Evolutionary conservation across 331 rosid genomes (phyloP).

Genomic region (Malus hybrid): DNA sequence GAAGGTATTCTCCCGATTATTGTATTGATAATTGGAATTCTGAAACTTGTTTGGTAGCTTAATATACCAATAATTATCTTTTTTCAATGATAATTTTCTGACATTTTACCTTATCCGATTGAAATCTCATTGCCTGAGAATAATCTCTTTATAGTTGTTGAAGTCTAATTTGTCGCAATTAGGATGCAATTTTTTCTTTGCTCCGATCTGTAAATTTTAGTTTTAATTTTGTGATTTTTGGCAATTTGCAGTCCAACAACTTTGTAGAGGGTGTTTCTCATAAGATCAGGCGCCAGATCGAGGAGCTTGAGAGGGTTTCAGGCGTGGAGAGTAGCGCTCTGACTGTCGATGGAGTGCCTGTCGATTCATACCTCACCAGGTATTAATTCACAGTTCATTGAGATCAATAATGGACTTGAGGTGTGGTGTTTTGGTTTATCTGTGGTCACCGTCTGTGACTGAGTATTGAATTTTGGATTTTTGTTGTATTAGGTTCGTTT

Average conservation of each 20-base stretch:
- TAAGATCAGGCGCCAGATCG: conserved; percentile 93
- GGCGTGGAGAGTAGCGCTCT: conserved; percentile 48
- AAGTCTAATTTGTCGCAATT: neutral
- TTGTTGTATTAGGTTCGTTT: conserved; percentile 56
- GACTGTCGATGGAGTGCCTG: conserved; percentile 88
- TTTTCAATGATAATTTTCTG: neutral
- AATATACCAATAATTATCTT: neutral
- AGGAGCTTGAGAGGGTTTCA: conserved; percentile 67
- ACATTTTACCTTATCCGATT: neutral
- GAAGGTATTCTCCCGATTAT: conserved; percentile 33
- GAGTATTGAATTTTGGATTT: neutral
- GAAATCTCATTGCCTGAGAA: neutral
- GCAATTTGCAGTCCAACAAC: conserved; percentile 53
- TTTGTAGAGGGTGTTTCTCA: conserved; percentile 79
- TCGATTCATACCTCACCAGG: conserved; percentile 85
- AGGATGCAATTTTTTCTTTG: neutral
- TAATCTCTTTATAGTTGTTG: neutral
- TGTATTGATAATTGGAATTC: neutral
- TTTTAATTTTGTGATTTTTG: neutral
- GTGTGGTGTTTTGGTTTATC: neutral
- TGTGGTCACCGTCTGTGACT: neutral
- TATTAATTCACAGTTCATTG: neutral
- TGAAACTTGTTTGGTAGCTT: neutral
- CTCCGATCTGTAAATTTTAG: neutral
- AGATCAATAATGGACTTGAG: neutral